These are phyloP conservation scores for Sporobolomyces pararoseus DNA, from an alignment of 768 basidiomycete genomes.

Conservation along the genomic window DNA sequence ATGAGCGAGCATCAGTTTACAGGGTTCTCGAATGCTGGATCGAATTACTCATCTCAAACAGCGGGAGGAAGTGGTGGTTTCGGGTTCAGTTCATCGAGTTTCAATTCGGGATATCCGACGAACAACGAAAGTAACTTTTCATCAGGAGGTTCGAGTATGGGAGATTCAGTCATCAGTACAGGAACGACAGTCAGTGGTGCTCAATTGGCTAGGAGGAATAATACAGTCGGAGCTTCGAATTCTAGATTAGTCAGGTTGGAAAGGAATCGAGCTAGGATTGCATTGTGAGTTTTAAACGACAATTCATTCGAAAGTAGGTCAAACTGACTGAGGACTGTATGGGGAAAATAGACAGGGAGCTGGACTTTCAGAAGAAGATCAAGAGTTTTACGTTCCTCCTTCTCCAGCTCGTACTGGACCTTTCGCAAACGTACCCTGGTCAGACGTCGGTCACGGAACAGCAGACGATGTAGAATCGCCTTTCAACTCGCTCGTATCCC, in stretches of 20 bases:
- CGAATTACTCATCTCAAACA: neutral
- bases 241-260: constrained; percentile 32
- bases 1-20: constrained; percentile 11
- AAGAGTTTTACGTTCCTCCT: constrained; percentile 38
- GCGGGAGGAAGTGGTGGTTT: neutral
- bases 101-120: constrained; percentile 12
- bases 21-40: neutral
- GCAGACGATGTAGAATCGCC: neutral
- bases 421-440: constrained; percentile 25
- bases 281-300: constrained; percentile 19
- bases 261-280: constrained; percentile 24
- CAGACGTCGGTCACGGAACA: constrained; percentile 28
- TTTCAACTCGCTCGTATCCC: neutral
- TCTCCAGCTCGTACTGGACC: constrained; percentile 22
- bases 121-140: neutral
- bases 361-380: constrained; percentile 37
- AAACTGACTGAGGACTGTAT: neutral
- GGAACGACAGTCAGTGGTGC: neutral
- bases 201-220: constrained; percentile 18
- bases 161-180: constrained; percentile 1
- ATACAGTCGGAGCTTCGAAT: constrained; percentile 26
- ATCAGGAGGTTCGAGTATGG: neutral
- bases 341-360: constrained; percentile 26
- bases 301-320: neutral
- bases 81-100: neutral